These are phyloP conservation scores for Apiospora aurea DNA, from an alignment of 2,329 filamentous ascomycete genomes.

Conservation along the genomic window DNA sequence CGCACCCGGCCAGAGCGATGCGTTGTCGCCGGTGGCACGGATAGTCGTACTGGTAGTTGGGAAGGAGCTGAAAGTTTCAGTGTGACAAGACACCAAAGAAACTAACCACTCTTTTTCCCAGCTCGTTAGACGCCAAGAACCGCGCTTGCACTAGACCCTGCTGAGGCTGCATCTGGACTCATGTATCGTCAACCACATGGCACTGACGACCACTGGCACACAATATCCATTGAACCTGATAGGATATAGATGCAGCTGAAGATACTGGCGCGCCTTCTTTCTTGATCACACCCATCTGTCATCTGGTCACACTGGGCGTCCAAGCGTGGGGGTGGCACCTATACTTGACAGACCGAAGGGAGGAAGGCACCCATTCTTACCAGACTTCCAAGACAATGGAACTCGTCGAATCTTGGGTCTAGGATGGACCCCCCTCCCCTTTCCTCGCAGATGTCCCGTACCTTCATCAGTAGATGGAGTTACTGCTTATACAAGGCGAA, in stretches of 20 bases:
- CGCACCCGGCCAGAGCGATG: too few relatives aligned
- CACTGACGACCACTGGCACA: background rate
- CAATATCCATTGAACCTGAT: background rate
- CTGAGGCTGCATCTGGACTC: background rate
- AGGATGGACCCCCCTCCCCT: too few relatives aligned
- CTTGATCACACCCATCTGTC: background rate
- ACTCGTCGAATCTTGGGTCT: background rate
- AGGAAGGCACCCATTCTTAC: background rate
- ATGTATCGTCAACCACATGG: slow-evolving; percentile 11
- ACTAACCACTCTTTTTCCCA: background rate
- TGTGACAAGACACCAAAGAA: background rate
- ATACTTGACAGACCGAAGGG: background rate
- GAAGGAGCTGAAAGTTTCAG: background rate
- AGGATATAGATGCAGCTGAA: background rate
- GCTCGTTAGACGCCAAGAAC: background rate
- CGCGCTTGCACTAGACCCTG: background rate
- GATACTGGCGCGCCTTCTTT: background rate
- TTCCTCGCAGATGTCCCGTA: background rate
- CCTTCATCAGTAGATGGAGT: background rate
- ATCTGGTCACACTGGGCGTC: background rate
- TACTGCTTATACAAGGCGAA: background rate
- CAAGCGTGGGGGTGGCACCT: background rate
- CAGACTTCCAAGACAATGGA: background rate
- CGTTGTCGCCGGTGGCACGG: too few relatives aligned
- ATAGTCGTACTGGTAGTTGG: too few relatives aligned